Evolutionary conservation across 192 early-diverging fungal species (phyloP).

Genomic region (Mortierella claussenii): DNA sequence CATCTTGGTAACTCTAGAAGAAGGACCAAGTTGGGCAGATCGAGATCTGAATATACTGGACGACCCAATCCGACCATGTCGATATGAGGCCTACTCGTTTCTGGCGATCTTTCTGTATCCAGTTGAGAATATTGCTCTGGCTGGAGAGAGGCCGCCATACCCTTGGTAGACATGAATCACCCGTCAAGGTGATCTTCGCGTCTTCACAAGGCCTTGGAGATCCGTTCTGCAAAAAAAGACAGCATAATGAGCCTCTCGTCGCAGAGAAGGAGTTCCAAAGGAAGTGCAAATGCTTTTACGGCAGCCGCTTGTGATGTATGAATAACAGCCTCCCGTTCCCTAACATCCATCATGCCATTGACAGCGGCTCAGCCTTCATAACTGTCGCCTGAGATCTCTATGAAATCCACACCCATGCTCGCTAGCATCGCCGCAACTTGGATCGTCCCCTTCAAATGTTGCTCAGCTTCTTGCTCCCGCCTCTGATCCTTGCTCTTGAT

Average conservation of each 20-base stretch:
- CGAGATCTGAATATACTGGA: conserved; percentile 9
- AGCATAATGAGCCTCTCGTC: conserved; percentile 32
- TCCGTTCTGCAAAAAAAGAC: conserved; percentile 36
- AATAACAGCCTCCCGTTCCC: no score
- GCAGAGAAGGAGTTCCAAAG: no score
- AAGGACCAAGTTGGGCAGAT: conserved; percentile 23
- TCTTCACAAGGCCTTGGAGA: conserved; percentile 13
- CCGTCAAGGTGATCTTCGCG: conserved; percentile 21
- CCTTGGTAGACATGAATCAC: conserved; percentile 11
- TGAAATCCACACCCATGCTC: conserved; percentile 79
- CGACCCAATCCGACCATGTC: conserved; percentile 30
- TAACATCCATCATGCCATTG: no score
- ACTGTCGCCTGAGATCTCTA: conserved; percentile 86
- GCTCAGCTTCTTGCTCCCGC: conserved; percentile 61
- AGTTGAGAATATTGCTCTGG: background rate
- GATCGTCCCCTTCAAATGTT: conserved; percentile 72
- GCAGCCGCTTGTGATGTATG: no score
- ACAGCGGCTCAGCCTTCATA: conserved; percentile 44
- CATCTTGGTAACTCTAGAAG: no score
- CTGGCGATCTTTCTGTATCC: background rate
- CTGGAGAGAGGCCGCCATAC: conserved; percentile 18
- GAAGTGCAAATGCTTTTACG: no score
- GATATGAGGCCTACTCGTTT: conserved; percentile 7
- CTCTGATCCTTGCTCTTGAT: background rate
- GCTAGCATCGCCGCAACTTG: conserved; percentile 66